Percentiles rank a stretch among this genome's conserved stretches.
phyloP scores from a whole-genome alignment of 139 green algal genomes.

The Prasinococcaceae sp. region DNA sequence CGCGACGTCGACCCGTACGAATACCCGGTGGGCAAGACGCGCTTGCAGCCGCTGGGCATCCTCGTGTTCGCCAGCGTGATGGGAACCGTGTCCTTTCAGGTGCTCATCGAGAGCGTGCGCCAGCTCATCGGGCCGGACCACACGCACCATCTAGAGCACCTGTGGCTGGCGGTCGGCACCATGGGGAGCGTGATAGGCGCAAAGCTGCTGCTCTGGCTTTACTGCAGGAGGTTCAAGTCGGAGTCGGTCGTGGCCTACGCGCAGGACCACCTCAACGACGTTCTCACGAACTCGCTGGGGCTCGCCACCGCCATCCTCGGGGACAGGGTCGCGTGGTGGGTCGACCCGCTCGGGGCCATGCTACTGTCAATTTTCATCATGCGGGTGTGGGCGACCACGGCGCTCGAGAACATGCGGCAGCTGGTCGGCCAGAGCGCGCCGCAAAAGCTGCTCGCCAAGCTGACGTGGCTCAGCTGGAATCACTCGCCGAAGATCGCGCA shows the following conservation, averaged over 20 bases:
- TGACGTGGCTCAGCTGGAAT: slow-evolving; percentile 39
- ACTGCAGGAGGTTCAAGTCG: slow-evolving; percentile 21
- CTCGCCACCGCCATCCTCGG: slow-evolving; percentile 29
- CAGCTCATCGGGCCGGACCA: slow-evolving; percentile 17
- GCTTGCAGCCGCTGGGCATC: slow-evolving; percentile 44
- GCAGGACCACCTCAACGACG: slow-evolving; percentile 45
- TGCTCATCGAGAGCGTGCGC: slow-evolving; percentile 32
- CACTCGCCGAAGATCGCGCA: slow-evolving; percentile 25
- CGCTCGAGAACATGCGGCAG: slow-evolving; percentile 29
- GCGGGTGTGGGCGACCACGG: slow-evolving; percentile 30
- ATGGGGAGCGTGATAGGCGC: slow-evolving; percentile 26
- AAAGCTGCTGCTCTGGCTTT: slow-evolving; percentile 33
- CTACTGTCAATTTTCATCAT: slow-evolving; percentile 35
- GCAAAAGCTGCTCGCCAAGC: slow-evolving; percentile 28
- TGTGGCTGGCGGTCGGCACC: slow-evolving; percentile 17
- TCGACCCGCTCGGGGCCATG: slow-evolving; percentile 36
- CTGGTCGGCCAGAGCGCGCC: slow-evolving; percentile 29
- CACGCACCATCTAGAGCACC: slow-evolving; percentile 16
- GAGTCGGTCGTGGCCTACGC: slow-evolving; percentile 34
- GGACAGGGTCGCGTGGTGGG: slow-evolving; percentile 21
- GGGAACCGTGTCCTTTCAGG: slow-evolving; percentile 32
- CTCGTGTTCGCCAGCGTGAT: slow-evolving; percentile 45
- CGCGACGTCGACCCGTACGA: slow-evolving; percentile 23
- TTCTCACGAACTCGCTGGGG: slow-evolving; percentile 38
- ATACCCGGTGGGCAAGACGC: slow-evolving; percentile 36